Base-by-base conservation (phyloP, 176 grass and related monocot genomes). In the Hordeum vulgare region DNA sequence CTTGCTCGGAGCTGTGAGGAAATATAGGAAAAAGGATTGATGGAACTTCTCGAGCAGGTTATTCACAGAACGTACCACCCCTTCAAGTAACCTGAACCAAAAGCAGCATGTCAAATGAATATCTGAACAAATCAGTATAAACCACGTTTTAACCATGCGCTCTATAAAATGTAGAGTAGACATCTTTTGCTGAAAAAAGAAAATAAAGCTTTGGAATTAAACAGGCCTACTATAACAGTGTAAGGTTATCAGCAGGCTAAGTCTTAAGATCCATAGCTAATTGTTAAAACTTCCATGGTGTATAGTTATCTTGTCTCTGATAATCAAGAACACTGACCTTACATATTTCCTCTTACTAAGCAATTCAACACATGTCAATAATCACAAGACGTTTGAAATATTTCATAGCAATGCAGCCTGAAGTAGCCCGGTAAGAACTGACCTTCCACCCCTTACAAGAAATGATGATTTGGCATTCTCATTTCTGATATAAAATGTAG, bases 21-120 rank as follows among this genome's bases (percentile, higher is more conserved):
- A 91, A 88, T 98, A 98, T 20, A 98, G 87, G 87, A 98, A 98
- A 92, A 98, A 95, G 0, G 96, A 98, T 74, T 98, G 96, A 83
- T 98, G 96, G 82, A 98, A 98, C 84, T 98, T 98, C 77, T 98
- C 96, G 3, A 98, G 89, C 40, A 98, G 88, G 71, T 98, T 98
- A 61, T 98, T 98, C 64, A 95, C 90, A 60, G 96, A 98, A 11
- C 82, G 92, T 35, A 93, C 80, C 11, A 92, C 91, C 51, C 93
- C 96, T 98, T 98, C 96, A 49, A 95, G 86, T 80, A 98, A 90
- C 84, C 95, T 97, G 90, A 83, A 97, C 65, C 27, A 89, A 66
- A 83, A 72, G 51, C 25, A 89, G 36, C 21, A 83, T n/a, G 24
- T 84, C 54, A 57, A 70, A 18, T n/a, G 18, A 41, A 35, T 27